Percentiles rank a stretch among this genome's conserved stretches.
Conservation (phyloP, 306 rosid genomes). For the Biancaea sappan region DNA sequence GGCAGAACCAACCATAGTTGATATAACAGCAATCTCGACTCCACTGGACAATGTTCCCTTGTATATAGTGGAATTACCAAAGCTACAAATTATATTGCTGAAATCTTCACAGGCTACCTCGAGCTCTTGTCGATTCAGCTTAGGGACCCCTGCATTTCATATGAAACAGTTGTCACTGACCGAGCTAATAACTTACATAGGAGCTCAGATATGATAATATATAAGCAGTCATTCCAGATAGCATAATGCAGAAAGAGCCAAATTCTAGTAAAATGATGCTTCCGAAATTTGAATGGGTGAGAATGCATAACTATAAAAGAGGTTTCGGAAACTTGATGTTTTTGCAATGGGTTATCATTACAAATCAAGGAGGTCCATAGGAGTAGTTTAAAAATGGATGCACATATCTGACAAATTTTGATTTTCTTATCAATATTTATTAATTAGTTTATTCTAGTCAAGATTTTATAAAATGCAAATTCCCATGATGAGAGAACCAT, state of each 20-base stretch:
- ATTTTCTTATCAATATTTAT: background rate
- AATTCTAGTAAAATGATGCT: background rate
- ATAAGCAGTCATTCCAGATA: background rate
- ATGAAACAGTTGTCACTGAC: background rate
- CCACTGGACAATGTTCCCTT: conserved; percentile 95
- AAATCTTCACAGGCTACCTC: conserved; percentile 96
- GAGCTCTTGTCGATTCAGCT: conserved; percentile 75
- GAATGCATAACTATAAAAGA: background rate
- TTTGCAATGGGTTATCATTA: background rate
- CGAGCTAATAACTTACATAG: background rate
- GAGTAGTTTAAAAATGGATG: background rate
- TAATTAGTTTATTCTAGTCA: background rate
- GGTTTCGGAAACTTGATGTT: background rate
- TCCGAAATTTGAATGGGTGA: background rate
- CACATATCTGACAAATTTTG: background rate
- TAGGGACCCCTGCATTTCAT: conserved; percentile 78
- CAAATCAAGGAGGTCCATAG: background rate
- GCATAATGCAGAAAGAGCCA: background rate
- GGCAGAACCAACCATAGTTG: conserved; percentile 50
- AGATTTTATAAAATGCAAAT: background rate
- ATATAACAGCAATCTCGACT: conserved; percentile 92
- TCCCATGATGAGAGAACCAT: background rate
- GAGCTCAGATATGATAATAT: background rate
- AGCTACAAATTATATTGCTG: conserved; percentile 70
- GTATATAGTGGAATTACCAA: conserved; percentile 54